Evolutionary conservation across 305 asterid genomes (phyloP).

Genomic region (Caryopteris hybrid): DNA sequence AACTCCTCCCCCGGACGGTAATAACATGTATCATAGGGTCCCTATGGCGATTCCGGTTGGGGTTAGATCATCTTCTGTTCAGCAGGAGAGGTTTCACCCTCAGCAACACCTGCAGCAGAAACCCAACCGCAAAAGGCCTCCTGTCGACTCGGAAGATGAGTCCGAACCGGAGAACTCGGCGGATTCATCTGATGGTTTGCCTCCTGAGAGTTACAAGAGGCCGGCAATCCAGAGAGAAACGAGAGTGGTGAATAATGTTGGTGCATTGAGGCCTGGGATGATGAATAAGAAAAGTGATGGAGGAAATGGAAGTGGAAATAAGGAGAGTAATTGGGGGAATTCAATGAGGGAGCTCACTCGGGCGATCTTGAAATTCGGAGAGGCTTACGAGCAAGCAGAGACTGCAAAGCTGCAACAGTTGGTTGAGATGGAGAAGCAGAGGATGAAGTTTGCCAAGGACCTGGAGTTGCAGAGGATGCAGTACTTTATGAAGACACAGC

Average conservation of each 20-base stretch:
- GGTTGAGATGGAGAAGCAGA: conserved; percentile 93
- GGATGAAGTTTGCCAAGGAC: conserved; percentile 89
- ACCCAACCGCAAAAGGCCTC: conserved; percentile 31
- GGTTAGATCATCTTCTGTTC: conserved; percentile 34
- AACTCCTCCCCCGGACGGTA: conserved; percentile 10
- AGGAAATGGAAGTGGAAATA: conserved; percentile 15
- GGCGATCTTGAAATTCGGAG: conserved; percentile 72
- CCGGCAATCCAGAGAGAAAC: conserved; percentile 28
- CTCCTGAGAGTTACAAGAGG: conserved; percentile 50
- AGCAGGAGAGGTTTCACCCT: conserved; percentile 21
- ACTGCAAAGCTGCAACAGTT: conserved; percentile 71
- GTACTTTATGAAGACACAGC: conserved; percentile 74
- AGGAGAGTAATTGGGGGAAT: conserved; percentile 42
- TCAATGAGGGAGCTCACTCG: conserved; percentile 58
- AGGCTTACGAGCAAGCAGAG: conserved; percentile 83
- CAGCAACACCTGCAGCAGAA: too few relatives aligned
- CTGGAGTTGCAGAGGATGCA: conserved; percentile 95
- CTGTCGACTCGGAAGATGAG: conserved; percentile 50
- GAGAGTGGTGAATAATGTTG: conserved; percentile 20
- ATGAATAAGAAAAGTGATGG: conserved; percentile 17
- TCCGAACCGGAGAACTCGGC: conserved; percentile 55
- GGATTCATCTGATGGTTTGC: conserved; percentile 61
- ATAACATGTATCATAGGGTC: conserved; percentile 24
- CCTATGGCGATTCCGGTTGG: conserved; percentile 82
- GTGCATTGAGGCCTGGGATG: conserved; percentile 14